phyloP scores from a whole-genome alignment of 345 rosid species.

The Populus davidiana region DNA sequence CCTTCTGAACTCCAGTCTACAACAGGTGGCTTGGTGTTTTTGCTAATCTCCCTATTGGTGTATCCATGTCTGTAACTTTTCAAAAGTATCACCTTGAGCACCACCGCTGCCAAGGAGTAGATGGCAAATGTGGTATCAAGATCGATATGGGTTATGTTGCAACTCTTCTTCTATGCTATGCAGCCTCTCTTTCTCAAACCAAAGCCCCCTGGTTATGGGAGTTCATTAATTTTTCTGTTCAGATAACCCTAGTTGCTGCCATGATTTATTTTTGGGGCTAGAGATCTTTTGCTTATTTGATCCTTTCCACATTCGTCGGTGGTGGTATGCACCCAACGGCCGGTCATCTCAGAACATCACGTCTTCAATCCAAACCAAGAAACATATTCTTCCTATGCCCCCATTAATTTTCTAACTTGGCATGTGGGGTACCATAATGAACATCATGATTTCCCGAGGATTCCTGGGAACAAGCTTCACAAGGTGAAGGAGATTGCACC shows the following conservation, averaged over 20 bases:
- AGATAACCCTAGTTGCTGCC: constrained; percentile 49
- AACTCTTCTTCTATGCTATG: constrained; percentile 86
- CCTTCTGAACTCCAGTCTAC: constrained; percentile 70
- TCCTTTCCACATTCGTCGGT: constrained; percentile 86
- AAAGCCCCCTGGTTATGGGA: constrained; percentile 84
- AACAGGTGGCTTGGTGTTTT: constrained; percentile 87
- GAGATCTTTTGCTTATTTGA: constrained; percentile 65
- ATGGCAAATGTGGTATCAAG: constrained; percentile 57
- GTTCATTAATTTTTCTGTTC: constrained; percentile 50
- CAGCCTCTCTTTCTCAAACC: constrained; percentile 80
- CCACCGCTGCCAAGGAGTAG: constrained; percentile 86
- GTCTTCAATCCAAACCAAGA: constrained; percentile 78
- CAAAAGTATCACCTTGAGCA: constrained; percentile 92
- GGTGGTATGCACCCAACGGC: constrained; percentile 95
- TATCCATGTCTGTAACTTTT: constrained; percentile 85
- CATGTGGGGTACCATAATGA: constrained; percentile 86
- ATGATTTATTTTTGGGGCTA: constrained; percentile 64
- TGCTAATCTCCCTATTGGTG: constrained; percentile 85
- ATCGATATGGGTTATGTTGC: constrained; percentile 70
- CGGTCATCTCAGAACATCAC: constrained; percentile 87
- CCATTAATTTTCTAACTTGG: constrained; percentile 74
- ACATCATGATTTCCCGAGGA: constrained; percentile 93
- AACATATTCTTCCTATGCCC: constrained; percentile 87
- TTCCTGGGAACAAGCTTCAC: constrained; percentile 71
- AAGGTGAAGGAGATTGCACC: constrained; percentile 86